A percentile compares a stretch with the other conserved stretches of the same genome.
These are phyloP conservation scores for Funneliformis caledonium DNA, from an alignment of 371 early-diverging fungal species.

Conservation along the genomic window DNA sequence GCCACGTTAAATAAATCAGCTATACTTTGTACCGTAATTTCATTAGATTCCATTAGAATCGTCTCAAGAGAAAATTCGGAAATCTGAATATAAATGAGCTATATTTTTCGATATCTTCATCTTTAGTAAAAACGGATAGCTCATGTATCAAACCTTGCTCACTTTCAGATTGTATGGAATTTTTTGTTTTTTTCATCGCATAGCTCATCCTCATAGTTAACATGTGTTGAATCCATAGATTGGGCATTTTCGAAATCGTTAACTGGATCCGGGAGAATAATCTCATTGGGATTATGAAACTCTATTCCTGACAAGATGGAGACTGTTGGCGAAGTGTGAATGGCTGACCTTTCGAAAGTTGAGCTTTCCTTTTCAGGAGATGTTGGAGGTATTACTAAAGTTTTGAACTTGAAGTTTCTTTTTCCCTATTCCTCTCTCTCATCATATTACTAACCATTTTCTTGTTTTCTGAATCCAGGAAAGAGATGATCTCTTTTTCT, in stretches of 20 bases:
- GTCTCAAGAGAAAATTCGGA: constrained; percentile 22
- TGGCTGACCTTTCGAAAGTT: not conserved
- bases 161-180: constrained; percentile 34
- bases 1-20: not conserved
- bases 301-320: no score
- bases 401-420: not conserved
- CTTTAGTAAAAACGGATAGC: constrained; percentile 19
- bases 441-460: constrained; percentile 30
- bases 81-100: constrained; percentile 25
- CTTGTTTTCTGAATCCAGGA: constrained; percentile 21
- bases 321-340: not conserved
- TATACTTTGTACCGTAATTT: constrained; percentile 34
- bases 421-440: constrained; percentile 17
- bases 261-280: no score
- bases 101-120: not conserved
- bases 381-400: not conserved
- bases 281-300: no score
- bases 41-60: constrained; percentile 24
- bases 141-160: constrained; percentile 13
- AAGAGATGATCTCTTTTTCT: constrained; percentile 4
- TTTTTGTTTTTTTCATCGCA: not conserved
- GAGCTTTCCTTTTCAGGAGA: constrained; percentile 2
- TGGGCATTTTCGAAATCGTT: no score
- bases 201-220: no score
- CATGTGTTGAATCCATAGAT: no score